These are phyloP conservation scores for Mycotypha africana DNA, from an alignment of 371 early-diverging fungal species.

Conservation along the genomic window DNA sequence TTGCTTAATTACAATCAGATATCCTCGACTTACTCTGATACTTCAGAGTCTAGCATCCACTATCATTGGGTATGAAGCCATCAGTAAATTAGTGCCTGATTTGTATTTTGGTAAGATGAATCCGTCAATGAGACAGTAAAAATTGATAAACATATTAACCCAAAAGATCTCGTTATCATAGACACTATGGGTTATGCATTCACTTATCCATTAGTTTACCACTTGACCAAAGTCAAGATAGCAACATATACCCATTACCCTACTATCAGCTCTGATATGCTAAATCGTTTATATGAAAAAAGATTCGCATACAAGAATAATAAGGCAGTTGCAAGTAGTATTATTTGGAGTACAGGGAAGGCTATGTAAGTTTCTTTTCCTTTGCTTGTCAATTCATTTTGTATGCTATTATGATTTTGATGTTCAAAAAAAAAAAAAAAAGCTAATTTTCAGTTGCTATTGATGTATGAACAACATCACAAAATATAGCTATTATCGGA, in stretches of 20 bases:
- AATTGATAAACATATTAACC: neutral
- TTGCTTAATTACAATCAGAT: no score
- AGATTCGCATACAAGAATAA: conserved; percentile 67
- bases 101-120: conserved; percentile 78
- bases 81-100: conserved; percentile 68
- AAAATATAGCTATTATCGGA: conserved; percentile 68
- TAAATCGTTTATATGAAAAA: conserved; percentile 67
- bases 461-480: no score
- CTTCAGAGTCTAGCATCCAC: conserved; percentile 84
- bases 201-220: conserved; percentile 77
- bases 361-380: conserved; percentile 45
- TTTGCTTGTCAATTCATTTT: no score
- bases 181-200: conserved; percentile 96
- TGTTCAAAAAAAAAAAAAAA: neutral
- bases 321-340: conserved; percentile 44
- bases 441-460: neutral
- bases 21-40: conserved; percentile 78
- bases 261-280: conserved; percentile 94
- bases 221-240: conserved; percentile 58
- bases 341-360: conserved; percentile 61
- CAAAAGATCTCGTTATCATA: conserved; percentile 11
- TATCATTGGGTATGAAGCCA: conserved; percentile 72
- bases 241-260: conserved; percentile 96
- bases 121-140: neutral
- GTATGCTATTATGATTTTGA: no score